phyloP scores from a whole-genome alignment of 805 yeast species.

The Wickerhamomyces canadensis region DNA sequence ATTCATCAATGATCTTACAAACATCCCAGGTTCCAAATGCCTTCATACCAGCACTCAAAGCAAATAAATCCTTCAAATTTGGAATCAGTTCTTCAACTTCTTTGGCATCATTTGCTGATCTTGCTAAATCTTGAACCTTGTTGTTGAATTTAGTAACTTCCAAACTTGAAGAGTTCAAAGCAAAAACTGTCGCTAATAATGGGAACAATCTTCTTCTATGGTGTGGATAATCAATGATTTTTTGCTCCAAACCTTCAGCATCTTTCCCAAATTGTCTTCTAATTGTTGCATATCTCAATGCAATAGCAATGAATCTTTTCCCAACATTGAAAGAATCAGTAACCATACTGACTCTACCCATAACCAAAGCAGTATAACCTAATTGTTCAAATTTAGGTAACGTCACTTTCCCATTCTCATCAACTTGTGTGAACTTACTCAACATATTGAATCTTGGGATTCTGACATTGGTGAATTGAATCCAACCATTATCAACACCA shows the following conservation, averaged over 20 bases:
- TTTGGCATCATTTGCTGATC: constrained; percentile 30
- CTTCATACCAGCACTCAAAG: constrained; percentile 83
- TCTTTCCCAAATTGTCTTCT: constrained; percentile 72
- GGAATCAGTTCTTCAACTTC: constrained; percentile 46
- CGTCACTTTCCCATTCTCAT: constrained; percentile 61
- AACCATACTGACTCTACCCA: constrained; percentile 90
- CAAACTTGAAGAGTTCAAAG: constrained; percentile 53
- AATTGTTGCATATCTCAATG: constrained; percentile 82
- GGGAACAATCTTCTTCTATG: constrained; percentile 82
- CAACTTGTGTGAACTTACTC: constrained; percentile 70
- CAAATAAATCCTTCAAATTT: constrained; percentile 69
- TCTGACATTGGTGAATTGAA: constrained; percentile 77
- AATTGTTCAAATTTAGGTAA: constrained; percentile 81
- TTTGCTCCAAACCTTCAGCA: constrained; percentile 33
- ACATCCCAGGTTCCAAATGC: constrained; percentile 88
- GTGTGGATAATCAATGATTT: constrained; percentile 42
- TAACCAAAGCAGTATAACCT: constrained; percentile 79
- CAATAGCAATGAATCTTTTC: constrained; percentile 76
- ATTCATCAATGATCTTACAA: constrained; percentile 72
- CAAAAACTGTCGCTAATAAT: constrained; percentile 69
- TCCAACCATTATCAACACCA: constrained; percentile 96
- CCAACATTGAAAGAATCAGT: constrained; percentile 77
- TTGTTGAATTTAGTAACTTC: constrained; percentile 44
- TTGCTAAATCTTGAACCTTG: constrained; percentile 28
- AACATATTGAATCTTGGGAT: constrained; percentile 84